Base-by-base conservation (phyloP, 78 protist genomes). In the Planoprotostelium fungivorum region DNA sequence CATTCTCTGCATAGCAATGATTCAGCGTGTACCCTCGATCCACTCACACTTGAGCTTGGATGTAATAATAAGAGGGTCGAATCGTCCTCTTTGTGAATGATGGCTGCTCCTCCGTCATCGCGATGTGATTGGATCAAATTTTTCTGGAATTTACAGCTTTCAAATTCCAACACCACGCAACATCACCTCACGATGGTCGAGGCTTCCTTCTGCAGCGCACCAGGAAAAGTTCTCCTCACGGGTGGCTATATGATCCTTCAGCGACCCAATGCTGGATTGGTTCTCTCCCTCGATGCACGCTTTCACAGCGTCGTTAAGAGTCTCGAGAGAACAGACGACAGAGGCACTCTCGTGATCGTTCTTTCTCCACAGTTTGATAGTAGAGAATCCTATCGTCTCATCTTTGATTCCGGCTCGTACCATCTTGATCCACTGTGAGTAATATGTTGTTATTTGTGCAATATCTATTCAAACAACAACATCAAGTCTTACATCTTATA, bases 211-310 rank as follows among this genome's bases (percentile, higher is more conserved):
- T 51, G 73, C 73, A 51, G 73, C 16, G 94, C 95, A 35, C 97
- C 98, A 29, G 98, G 97, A 29, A 97, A 97, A 39, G 97, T 97
- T 29, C 94, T 97, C 1, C 87, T 97, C 34, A 90, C 95, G 28
- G 98, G 98, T 34, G 98, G 98, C 34, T 97, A 97, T 86, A 95
- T 97, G 63, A 91, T 97, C 28, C 84, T 96, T 16, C 97, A 97
- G 63, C 87, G 90, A 23, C 87, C 87, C 51, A 87, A 95, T 89
- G 87, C 87, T 31, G 98, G 97, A 84, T 37, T 93, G 9, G 92
- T 91, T 1, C 84, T 95, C 37, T 94, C 93, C 10, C 63, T 93
- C 16, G 84, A 63, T n/a, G 90, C 96, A 1, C 88, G 97, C 37
- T 97, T 97, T 89, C 84, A 89, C 89, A 37, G 92, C n/a, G 85